A percentile compares a stretch with the other conserved stretches of the same genome.
These are phyloP conservation scores for Endotrypanum monterogeii DNA, from an alignment of 208 protist species.

Conservation along the genomic window DNA sequence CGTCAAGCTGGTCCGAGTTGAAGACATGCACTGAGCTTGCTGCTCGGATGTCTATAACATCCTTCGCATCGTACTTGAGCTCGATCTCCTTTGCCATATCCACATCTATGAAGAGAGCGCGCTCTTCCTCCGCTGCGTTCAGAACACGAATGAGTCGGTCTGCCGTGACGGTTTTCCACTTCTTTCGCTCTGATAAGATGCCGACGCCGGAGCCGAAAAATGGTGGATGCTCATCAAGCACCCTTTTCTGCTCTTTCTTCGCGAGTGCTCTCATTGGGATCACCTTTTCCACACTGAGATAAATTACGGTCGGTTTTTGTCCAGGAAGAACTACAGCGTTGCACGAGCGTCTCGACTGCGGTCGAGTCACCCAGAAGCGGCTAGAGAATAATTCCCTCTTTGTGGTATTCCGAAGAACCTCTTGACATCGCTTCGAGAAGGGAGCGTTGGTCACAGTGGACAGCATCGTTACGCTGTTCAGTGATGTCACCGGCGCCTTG, in stretches of 20 bases:
- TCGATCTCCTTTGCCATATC: constrained; percentile 50
- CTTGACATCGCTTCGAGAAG: constrained; percentile 65
- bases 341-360: constrained; percentile 73
- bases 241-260: constrained; percentile 59
- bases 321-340: constrained; percentile 76
- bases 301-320: constrained; percentile 61
- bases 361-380: constrained; percentile 78
- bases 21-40: constrained; percentile 81
- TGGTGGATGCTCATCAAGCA: constrained; percentile 85
- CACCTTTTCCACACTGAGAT: constrained; percentile 81
- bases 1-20: constrained; percentile 85
- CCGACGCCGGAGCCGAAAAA: constrained; percentile 89
- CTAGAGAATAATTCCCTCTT: constrained; percentile 52
- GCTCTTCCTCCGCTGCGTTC: constrained; percentile 74
- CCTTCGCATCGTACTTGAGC: constrained; percentile 52
- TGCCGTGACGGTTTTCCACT: constrained; percentile 83
- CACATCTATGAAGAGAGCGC: constrained; percentile 79
- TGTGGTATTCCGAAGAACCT: constrained; percentile 42
- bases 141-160: constrained; percentile 70
- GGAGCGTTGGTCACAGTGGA: constrained; percentile 78
- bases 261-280: constrained; percentile 60
- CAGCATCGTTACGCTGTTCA: constrained; percentile 56
- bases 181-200: constrained; percentile 81
- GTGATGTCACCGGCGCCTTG: constrained; percentile 6
- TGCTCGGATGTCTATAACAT: constrained; percentile 71